Evolutionary conservation across 2,329 filamentous ascomycete genomes (phyloP).

Genomic region (Cladosporium sp.): DNA sequence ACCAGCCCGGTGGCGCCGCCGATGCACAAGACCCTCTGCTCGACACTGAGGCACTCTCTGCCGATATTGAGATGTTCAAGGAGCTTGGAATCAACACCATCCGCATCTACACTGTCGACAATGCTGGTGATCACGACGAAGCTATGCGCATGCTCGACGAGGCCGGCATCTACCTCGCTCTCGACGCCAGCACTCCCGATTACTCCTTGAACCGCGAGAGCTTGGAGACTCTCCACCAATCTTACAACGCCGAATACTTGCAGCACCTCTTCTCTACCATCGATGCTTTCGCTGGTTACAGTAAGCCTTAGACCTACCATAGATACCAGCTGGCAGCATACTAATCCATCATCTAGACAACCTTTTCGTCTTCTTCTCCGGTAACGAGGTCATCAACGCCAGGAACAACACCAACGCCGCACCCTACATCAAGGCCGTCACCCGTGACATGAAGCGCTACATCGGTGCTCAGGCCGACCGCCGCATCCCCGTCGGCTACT

Average conservation of each 20-base stretch:
- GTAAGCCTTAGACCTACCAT: slow-evolving; percentile 12
- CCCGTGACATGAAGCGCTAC: slow-evolving; percentile 76
- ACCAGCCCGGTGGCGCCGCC: slow-evolving; percentile 53
- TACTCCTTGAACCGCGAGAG: slow-evolving; percentile 80
- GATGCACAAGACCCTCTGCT: slow-evolving; percentile 69
- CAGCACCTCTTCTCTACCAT: slow-evolving; percentile 84
- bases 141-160: slow-evolving; percentile 79
- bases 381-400: slow-evolving; percentile 70
- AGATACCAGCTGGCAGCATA: too few species aligned
- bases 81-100: slow-evolving; percentile 83
- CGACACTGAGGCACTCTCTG: slow-evolving; percentile 63
- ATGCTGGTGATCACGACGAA: slow-evolving; percentile 70
- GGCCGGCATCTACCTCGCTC: slow-evolving; percentile 84
- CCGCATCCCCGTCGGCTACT: slow-evolving; percentile 74
- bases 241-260: slow-evolving; percentile 84
- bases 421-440: slow-evolving; percentile 68
- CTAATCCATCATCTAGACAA: slow-evolving; percentile 51
- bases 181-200: slow-evolving; percentile 82
- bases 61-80: slow-evolving; percentile 76
- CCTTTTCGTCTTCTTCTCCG: slow-evolving; percentile 78
- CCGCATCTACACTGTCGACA: slow-evolving; percentile 91
- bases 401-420: slow-evolving; percentile 59
- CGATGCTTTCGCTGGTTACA: slow-evolving; percentile 75
- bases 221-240: slow-evolving; percentile 52
- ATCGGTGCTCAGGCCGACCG: slow-evolving; percentile 66